Evolutionary conservation across 768 basidiomycete species (phyloP), one percentile per base, ranked within the genome.

Genomic region (Coprinopsis cinerea): DNA sequence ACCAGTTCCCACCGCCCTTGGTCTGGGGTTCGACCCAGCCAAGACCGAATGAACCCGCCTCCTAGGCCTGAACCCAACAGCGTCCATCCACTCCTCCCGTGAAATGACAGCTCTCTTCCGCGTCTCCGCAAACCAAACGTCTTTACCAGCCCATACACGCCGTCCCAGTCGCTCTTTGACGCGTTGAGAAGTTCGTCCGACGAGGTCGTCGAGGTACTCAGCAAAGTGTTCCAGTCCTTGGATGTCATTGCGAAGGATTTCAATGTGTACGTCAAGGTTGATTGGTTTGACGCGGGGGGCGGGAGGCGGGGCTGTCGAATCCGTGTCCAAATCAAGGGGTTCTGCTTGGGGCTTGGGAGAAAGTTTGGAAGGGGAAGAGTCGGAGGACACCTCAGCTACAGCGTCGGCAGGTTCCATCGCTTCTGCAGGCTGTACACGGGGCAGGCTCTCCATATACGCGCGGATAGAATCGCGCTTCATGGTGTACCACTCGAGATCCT

Each of bases 121-220:
- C 2, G 63, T 57, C 6, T 61, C 61, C 7, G 51, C 47, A 13
- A 88, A 47, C 57, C 75, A 90, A 2, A 91, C 55, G 47, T 80
- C 67, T 61, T 77, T 80, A 26, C 62, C 70, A 4, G 55, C 61
- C 85, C 85, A 88, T 0, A 90, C 78, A 10, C 88, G 79, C n/a
- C 88, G 78, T 7, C 85, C 85, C n/a, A 89, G 65, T 25, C 78
- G 72, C 65, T 90, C 86, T 65, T 88, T 88, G n/a, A 80, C 49
- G 15, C 87, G 77, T 53, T 83, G 78, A 2, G 69, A 68, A 15
- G 70, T 77, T 9, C 85, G 78, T 4, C 67, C 74, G 5, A 79
- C 54, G 2, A 75, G 64, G n/a, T 66, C 64, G 11, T 62, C 61
- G 11, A 81, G 62, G 26, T 66, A 70, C 2, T 60, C 54, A 30